Conservation (phyloP, 2,329 filamentous ascomycete genomes). For the Geosmithia morbida region DNA sequence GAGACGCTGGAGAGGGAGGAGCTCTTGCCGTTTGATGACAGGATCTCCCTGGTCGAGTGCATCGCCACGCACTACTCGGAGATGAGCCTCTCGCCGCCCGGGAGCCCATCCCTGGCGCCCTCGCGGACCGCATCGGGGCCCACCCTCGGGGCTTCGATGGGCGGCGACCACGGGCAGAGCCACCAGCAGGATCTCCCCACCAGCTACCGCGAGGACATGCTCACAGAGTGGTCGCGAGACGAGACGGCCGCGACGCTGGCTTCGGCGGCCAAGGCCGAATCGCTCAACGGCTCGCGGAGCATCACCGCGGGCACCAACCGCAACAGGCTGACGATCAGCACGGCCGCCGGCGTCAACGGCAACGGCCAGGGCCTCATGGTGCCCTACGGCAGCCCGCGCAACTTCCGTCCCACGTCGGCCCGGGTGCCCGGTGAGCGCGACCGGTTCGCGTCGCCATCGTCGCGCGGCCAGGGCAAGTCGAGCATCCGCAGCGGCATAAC, state of each 20-base stretch:
- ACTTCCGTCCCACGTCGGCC: slow-evolving; percentile 33
- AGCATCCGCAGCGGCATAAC: slow-evolving; percentile 38
- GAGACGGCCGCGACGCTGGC: slow-evolving; percentile 53
- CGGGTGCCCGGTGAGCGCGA: slow-evolving; percentile 18
- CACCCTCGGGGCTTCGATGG: slow-evolving; percentile 36
- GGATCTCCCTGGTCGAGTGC: slow-evolving; percentile 55
- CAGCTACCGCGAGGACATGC: slow-evolving; percentile 59
- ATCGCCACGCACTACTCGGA: slow-evolving; percentile 60
- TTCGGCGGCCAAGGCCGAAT: slow-evolving; percentile 56
- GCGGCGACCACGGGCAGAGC: slow-evolving; percentile 9
- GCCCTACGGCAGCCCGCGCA: slow-evolving; percentile 34
- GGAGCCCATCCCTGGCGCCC: slow-evolving; percentile 58
- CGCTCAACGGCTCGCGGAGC: slow-evolving; percentile 59
- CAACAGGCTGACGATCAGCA: slow-evolving; percentile 44
- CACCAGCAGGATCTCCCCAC: slow-evolving; percentile 43
- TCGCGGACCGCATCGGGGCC: slow-evolving; percentile 48
- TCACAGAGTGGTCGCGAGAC: slow-evolving; percentile 69
- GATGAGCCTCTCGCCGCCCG: slow-evolving; percentile 45
- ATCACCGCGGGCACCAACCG: slow-evolving; percentile 39
- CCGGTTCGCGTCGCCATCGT: slow-evolving; percentile 17
- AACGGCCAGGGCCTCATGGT: slow-evolving; percentile 23
- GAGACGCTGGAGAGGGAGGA: slow-evolving; percentile 46
- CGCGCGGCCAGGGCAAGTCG: slow-evolving; percentile 33
- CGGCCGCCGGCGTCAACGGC: slow-evolving; percentile 19
- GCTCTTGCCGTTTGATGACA: slow-evolving; percentile 62